Evolutionary conservation across 1,139 yeast species (phyloP).

Genomic region (Geotrichum siamense): DNA sequence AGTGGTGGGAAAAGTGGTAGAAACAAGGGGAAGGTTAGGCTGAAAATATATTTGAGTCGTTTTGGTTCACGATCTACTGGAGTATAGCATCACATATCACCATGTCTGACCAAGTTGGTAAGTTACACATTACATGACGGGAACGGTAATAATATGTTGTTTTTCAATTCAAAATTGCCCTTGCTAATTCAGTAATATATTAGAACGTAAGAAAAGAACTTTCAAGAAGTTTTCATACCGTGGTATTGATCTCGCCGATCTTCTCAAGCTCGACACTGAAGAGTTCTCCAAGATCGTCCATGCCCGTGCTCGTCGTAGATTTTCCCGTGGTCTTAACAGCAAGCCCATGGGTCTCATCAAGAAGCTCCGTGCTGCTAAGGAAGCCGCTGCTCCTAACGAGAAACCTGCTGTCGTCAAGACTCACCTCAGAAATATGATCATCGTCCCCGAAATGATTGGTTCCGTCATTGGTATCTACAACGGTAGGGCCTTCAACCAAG

Average conservation of each 20-base stretch:
- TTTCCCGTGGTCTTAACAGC: constrained; percentile 93
- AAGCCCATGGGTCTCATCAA: constrained; percentile 96
- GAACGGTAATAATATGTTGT: neutral
- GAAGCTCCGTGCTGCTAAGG: constrained; percentile 97
- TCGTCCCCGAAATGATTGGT: constrained; percentile 99
- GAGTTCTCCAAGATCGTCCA: constrained; percentile 95
- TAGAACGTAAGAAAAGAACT: constrained; percentile 61
- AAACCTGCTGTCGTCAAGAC: constrained; percentile 98
- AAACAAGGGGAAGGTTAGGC: neutral
- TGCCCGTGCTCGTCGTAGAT: constrained; percentile 99
- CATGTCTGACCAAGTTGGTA: constrained; percentile 16
- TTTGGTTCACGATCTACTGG: constrained; percentile 8
- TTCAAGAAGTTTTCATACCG: constrained; percentile 98
- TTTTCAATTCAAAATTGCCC: no score
- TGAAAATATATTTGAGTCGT: constrained; percentile 5
- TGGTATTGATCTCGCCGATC: constrained; percentile 95
- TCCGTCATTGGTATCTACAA: constrained; percentile 98
- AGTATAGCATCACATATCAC: constrained; percentile 11
- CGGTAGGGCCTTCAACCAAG: constrained; percentile 99
- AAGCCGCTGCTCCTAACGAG: constrained; percentile 87
- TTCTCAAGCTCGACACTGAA: constrained; percentile 91
- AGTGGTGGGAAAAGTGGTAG: no score
- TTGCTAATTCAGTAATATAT: neutral
- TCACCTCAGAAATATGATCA: constrained; percentile 97
- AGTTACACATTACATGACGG: neutral